Percentiles rank a stretch among this genome's conserved stretches.
These are phyloP conservation scores for Aspergillus proliferans DNA, from an alignment of 2,329 filamentous ascomycete species.

Conservation along the genomic window DNA sequence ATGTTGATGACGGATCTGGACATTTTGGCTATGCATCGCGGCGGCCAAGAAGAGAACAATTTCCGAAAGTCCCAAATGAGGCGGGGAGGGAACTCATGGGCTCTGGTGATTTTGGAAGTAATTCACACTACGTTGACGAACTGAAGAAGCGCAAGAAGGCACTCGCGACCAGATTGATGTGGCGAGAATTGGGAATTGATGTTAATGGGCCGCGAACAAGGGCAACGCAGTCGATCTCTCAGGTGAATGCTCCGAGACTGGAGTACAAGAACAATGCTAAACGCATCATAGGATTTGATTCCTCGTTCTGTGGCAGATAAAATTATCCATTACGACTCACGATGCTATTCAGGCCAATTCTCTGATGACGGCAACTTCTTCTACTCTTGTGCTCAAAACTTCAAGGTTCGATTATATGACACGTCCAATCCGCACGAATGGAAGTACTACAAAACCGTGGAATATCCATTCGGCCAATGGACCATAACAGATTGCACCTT, in stretches of 20 bases:
- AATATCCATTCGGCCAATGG: constrained; percentile 84
- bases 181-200: constrained; percentile 72
- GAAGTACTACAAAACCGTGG: constrained; percentile 89
- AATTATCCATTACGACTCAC: constrained; percentile 77
- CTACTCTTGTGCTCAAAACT: constrained; percentile 86
- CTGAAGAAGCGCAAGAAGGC: constrained; percentile 52
- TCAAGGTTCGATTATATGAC: constrained; percentile 94
- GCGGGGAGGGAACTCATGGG: constrained; percentile 73
- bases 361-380: constrained; percentile 97
- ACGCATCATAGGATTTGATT: constrained; percentile 57
- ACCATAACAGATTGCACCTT: constrained; percentile 90
- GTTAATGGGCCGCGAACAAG: constrained; percentile 51
- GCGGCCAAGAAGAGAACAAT: constrained; percentile 45
- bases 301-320: constrained; percentile 73
- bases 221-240: constrained; percentile 62
- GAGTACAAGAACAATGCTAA: not conserved
- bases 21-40: constrained; percentile 40
- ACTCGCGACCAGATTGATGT: constrained; percentile 65
- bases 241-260: constrained; percentile 44
- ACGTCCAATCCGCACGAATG: constrained; percentile 92
- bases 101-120: constrained; percentile 71
- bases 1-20: constrained; percentile 20
- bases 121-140: constrained; percentile 49
- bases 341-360: constrained; percentile 93
- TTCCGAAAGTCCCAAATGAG: constrained; percentile 79